A percentile compares a stretch with the other conserved stretches of the same genome.
Evolutionary conservation across 2,329 filamentous ascomycete species (phyloP).

Genomic region (Fusarium napiforme): DNA sequence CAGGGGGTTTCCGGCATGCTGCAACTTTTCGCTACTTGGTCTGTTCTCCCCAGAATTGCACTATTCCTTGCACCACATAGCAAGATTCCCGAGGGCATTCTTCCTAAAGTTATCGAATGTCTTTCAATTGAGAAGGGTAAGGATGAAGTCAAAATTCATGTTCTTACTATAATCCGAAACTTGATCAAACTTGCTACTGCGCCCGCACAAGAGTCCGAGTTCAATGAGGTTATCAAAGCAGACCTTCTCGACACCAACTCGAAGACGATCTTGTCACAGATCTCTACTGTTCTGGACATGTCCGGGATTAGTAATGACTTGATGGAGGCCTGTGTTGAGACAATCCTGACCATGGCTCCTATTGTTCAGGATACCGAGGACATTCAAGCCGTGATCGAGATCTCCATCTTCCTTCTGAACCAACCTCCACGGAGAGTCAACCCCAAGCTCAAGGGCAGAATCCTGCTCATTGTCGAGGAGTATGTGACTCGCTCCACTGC

Average conservation of each 20-base stretch:
- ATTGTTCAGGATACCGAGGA: constrained; percentile 75
- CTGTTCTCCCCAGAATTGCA: constrained; percentile 72
- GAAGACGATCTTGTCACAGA: constrained; percentile 71
- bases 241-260: constrained; percentile 68
- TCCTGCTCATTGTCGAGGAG: constrained; percentile 82
- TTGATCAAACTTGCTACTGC: constrained; percentile 70
- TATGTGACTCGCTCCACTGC: constrained; percentile 75
- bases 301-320: constrained; percentile 75
- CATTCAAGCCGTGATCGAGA: constrained; percentile 80
- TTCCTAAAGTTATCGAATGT: constrained; percentile 78
- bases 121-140: constrained; percentile 79
- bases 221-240: constrained; percentile 65
- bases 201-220: constrained; percentile 65
- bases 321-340: constrained; percentile 81
- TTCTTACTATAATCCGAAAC: constrained; percentile 79
- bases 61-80: constrained; percentile 68
- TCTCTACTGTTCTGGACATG: constrained; percentile 73
- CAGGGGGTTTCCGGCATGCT: constrained; percentile 89
- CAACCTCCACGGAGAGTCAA: constrained; percentile 87
- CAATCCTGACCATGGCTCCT: constrained; percentile 79
- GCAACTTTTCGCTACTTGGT: constrained; percentile 84
- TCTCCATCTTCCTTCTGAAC: constrained; percentile 82
- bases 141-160: constrained; percentile 86
- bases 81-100: constrained; percentile 66
- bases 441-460: constrained; percentile 82